Conservation (phyloP, 2,329 filamentous ascomycete species). For the Penicillium corylophilum region DNA sequence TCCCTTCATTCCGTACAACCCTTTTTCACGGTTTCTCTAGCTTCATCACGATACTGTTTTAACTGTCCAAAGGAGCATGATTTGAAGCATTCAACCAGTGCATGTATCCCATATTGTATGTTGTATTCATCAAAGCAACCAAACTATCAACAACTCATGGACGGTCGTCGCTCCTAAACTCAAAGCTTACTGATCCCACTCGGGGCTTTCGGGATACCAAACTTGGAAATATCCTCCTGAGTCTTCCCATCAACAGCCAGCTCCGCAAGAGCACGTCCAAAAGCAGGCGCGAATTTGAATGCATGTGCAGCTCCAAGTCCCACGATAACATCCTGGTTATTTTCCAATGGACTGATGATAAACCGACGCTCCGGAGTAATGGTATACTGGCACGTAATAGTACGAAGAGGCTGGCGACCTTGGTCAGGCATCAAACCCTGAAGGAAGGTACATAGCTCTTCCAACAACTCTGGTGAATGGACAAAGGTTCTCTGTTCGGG, state of each 20-base stretch:
- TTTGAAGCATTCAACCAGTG: too few relatives aligned
- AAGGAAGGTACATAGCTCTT: conserved; percentile 23
- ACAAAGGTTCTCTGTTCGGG: conserved; percentile 29
- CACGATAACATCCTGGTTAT: conserved; percentile 22
- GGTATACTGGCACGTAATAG: conserved; percentile 30
- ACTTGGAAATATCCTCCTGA: conserved; percentile 26
- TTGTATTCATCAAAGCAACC: not conserved
- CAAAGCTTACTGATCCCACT: not conserved
- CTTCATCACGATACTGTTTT: too few relatives aligned
- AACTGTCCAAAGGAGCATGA: too few relatives aligned
- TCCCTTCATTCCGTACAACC: too few relatives aligned
- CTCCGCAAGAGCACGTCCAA: conserved; percentile 26
- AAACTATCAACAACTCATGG: not conserved
- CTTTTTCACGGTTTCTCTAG: too few relatives aligned
- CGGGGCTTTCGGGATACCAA: conserved; percentile 15
- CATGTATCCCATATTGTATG: too few relatives aligned
- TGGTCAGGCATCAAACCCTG: conserved; percentile 22
- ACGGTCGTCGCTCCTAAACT: not conserved
- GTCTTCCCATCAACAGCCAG: conserved; percentile 26
- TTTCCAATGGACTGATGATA: conserved; percentile 26
- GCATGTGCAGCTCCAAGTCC: conserved; percentile 25
- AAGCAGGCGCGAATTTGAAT: conserved; percentile 28
- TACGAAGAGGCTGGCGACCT: conserved; percentile 23
- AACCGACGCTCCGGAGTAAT: conserved; percentile 31
- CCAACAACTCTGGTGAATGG: conserved; percentile 22